These are phyloP conservation scores for Pythium guiyangense DNA, from an alignment of 352 stramenopile species.

Conservation along the genomic window DNA sequence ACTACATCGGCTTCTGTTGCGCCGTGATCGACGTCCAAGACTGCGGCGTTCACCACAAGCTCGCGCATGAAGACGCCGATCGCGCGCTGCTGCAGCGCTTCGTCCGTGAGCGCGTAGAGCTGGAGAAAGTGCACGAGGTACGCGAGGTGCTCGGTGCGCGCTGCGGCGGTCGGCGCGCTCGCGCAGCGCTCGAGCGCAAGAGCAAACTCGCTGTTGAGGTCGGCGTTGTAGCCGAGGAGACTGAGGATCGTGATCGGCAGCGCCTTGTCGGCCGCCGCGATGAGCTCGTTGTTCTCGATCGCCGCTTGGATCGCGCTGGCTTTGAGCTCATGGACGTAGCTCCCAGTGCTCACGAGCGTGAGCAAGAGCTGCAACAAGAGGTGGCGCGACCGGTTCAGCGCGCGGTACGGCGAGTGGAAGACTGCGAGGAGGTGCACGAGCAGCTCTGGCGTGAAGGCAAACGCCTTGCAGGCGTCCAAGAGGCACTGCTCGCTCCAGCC, in stretches of 20 bases:
- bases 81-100: conserved; percentile 34
- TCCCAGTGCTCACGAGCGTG: conserved; percentile 46
- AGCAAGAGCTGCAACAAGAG: conserved; percentile 49
- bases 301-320: conserved; percentile 30
- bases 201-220: conserved; percentile 64
- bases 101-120: conserved; percentile 51
- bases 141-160: conserved; percentile 32
- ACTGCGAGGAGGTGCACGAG: conserved; percentile 32
- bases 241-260: conserved; percentile 55
- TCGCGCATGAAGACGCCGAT: conserved; percentile 53
- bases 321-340: conserved; percentile 57
- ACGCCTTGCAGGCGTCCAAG: conserved; percentile 6
- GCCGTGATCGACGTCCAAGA: conserved; percentile 8
- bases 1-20: conserved; percentile 7
- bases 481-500: conserved; percentile 13
- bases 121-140: conserved; percentile 69
- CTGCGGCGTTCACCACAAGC: conserved; percentile 20
- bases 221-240: conserved; percentile 61
- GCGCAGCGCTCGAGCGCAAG: conserved; percentile 37
- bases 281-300: conserved; percentile 59
- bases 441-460: conserved; percentile 12
- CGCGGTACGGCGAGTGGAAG: conserved; percentile 22
- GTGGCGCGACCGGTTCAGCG: conserved; percentile 25
- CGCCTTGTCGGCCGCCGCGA: conserved; percentile 43
- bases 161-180: conserved; percentile 8